These are phyloP conservation scores for Septoria petroselini DNA, from an alignment of 2,329 filamentous ascomycete species.

Conservation along the genomic window DNA sequence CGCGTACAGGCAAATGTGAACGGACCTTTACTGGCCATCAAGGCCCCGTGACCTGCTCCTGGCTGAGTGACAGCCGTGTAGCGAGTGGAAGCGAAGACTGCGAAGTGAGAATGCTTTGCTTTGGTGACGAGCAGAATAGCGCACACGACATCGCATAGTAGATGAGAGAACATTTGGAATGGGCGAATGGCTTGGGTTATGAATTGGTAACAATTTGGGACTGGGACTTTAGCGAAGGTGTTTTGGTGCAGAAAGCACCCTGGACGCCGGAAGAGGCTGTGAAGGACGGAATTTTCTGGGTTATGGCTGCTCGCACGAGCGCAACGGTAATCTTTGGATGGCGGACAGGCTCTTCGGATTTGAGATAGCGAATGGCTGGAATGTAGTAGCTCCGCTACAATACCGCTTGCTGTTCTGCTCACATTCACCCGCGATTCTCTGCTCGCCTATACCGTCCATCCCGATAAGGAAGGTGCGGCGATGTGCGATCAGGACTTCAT, in stretches of 20 bases:
- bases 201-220: not conserved
- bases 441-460: not conserved
- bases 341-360: too few species aligned
- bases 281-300: not conserved
- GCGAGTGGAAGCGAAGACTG: slow-evolving; percentile 92
- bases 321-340: too few species aligned
- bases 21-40: slow-evolving; percentile 87
- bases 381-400: too few species aligned
- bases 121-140: slow-evolving; percentile 27
- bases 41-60: slow-evolving; percentile 89
- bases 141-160: not conserved
- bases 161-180: not conserved
- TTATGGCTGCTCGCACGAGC: not conserved
- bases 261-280: not conserved
- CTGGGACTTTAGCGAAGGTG: slow-evolving; percentile 15
- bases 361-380: too few species aligned
- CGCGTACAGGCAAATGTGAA: slow-evolving; percentile 84
- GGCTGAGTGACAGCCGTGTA: slow-evolving; percentile 82
- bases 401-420: too few species aligned
- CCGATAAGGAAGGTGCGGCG: slow-evolving; percentile 8
- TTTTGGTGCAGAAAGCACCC: slow-evolving; percentile 13
- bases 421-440: not conserved
- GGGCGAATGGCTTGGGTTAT: not conserved
- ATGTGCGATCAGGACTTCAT: slow-evolving; percentile 1
- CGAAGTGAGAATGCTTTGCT: slow-evolving; percentile 67